phyloP scores from a whole-genome alignment of 2,329 filamentous ascomycete genomes.

The Aspergillus sp. region DNA sequence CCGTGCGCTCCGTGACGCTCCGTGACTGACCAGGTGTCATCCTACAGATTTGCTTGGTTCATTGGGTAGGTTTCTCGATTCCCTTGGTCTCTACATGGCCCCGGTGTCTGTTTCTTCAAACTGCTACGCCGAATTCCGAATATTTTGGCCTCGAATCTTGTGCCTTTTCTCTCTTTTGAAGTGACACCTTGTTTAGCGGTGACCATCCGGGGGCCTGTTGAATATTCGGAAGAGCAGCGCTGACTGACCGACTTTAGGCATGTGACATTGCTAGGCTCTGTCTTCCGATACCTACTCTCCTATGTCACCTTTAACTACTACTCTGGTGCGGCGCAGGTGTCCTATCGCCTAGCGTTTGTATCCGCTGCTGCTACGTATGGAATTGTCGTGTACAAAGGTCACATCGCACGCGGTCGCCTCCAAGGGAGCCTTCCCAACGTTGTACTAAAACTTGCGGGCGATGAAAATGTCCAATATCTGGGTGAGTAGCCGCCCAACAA shows the following conservation, averaged over 20 bases:
- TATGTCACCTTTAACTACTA: slow-evolving; percentile 88
- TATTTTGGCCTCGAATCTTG: neutral
- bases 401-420: slow-evolving; percentile 78
- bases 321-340: slow-evolving; percentile 72
- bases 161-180: neutral
- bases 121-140: neutral
- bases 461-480: slow-evolving; percentile 98
- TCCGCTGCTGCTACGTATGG: slow-evolving; percentile 91
- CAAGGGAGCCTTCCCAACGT: slow-evolving; percentile 65
- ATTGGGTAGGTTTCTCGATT: slow-evolving; percentile 63
- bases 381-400: slow-evolving; percentile 98
- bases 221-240: neutral
- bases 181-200: neutral
- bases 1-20: slow-evolving; percentile 17
- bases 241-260: slow-evolving; percentile 61
- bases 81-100: slow-evolving; percentile 4
- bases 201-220: neutral
- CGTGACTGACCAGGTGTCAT: slow-evolving; percentile 34
- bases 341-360: slow-evolving; percentile 87
- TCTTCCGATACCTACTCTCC: slow-evolving; percentile 78
- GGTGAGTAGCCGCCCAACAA: slow-evolving; percentile 57
- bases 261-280: slow-evolving; percentile 77
- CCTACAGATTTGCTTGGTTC: slow-evolving; percentile 67
- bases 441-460: slow-evolving; percentile 66
- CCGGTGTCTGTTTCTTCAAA: neutral